Percentiles rank a stretch among this genome's conserved stretches.
Conservation (phyloP, 2,329 filamentous ascomycete genomes). For the Teratosphaeria zuluensis region DNA sequence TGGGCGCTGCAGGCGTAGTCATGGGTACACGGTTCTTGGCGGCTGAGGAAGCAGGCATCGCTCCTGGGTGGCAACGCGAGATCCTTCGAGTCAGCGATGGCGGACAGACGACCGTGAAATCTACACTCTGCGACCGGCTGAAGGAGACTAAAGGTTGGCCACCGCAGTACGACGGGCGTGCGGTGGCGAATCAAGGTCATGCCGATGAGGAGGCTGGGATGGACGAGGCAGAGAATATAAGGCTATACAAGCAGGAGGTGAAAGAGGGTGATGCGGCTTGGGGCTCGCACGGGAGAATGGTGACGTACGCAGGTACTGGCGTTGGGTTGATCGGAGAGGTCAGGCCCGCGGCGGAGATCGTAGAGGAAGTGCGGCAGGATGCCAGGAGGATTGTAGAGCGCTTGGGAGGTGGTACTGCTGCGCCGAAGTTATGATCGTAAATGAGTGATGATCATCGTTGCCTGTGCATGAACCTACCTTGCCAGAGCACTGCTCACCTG, state of each 20-base stretch:
- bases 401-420: neutral
- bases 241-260: conserved; percentile 39
- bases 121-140: conserved; percentile 43
- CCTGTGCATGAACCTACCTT: too few species aligned
- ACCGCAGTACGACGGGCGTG: conserved; percentile 46
- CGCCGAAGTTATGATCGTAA: neutral
- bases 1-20: conserved; percentile 45
- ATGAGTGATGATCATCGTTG: too few species aligned
- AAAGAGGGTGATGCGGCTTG: conserved; percentile 42
- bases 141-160: conserved; percentile 52
- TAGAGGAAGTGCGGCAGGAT: conserved; percentile 37
- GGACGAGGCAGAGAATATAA: conserved; percentile 35
- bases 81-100: conserved; percentile 41
- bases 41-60: conserved; percentile 36
- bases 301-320: conserved; percentile 53
- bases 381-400: conserved; percentile 24
- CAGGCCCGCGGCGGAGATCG: conserved; percentile 43
- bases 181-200: conserved; percentile 47
- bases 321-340: conserved; percentile 49
- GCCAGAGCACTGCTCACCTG: too few species aligned
- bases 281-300: conserved; percentile 46
- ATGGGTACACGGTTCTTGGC: conserved; percentile 59
- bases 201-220: conserved; percentile 31
- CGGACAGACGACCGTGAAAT: conserved; percentile 41
- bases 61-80: conserved; percentile 38